phyloP scores from a whole-genome alignment of 1,139 yeast genomes.

The Hyphopichia khmerensis region DNA sequence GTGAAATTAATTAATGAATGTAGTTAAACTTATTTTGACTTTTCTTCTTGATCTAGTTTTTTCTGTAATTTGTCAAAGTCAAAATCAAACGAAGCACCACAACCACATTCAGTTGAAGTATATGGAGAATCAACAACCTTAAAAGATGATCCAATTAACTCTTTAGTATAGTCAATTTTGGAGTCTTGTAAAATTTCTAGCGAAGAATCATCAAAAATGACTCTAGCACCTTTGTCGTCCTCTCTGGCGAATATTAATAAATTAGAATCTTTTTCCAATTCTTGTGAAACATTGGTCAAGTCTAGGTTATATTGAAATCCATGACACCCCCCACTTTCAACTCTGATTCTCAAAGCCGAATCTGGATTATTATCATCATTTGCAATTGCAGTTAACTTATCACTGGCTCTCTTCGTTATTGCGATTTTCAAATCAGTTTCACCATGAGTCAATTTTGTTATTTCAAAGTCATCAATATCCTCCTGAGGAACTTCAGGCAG shows the following conservation, averaged over 20 bases:
- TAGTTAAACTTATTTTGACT: background rate
- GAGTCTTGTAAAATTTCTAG: constrained; percentile 82
- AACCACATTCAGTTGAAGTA: constrained; percentile 91
- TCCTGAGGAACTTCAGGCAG: constrained; percentile 17
- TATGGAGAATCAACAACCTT: constrained; percentile 89
- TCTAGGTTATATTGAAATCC: constrained; percentile 89
- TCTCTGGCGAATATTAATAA: constrained; percentile 63
- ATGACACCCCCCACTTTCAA: constrained; percentile 98
- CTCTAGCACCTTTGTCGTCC: constrained; percentile 51
- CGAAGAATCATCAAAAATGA: constrained; percentile 78
- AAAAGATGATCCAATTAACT: constrained; percentile 92
- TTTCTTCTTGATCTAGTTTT: constrained; percentile 15
- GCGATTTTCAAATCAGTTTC: constrained; percentile 36
- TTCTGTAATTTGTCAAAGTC: constrained; percentile 58
- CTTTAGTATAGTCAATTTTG: constrained; percentile 85
- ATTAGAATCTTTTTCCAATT: constrained; percentile 30
- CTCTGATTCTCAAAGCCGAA: constrained; percentile 70
- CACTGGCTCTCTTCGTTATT: constrained; percentile 40
- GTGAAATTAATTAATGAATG: background rate
- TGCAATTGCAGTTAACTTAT: constrained; percentile 57
- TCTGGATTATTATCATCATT: constrained; percentile 57
- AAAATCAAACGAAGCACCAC: constrained; percentile 93
- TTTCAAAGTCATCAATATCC: constrained; percentile 28
- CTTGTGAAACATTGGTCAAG: constrained; percentile 50
- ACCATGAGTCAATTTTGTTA: constrained; percentile 34